Evolutionary conservation across 495 filamentous ascomycete species (phyloP).

Genomic region (Sordaria brevicollis): DNA sequence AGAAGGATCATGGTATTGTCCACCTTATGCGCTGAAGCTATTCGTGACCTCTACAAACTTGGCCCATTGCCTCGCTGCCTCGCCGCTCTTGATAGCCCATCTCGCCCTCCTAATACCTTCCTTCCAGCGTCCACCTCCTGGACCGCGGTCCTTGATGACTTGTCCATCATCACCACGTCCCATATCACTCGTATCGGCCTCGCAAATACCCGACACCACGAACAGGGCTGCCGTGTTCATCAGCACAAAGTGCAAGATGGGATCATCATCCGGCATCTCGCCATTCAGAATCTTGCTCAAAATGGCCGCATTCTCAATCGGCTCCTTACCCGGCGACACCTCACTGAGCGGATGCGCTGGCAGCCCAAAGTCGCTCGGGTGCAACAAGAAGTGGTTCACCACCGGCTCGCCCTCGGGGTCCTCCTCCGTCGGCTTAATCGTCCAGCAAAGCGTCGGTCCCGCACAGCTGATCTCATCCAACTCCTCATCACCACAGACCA

Average conservation of each 20-base stretch:
- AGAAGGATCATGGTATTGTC: no score
- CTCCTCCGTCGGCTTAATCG: slow-evolving; percentile 40
- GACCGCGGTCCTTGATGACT: slow-evolving; percentile 69
- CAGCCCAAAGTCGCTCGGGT: slow-evolving; percentile 78
- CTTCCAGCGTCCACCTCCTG: slow-evolving; percentile 83
- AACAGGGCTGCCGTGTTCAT: slow-evolving; percentile 87
- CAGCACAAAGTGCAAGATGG: slow-evolving; percentile 86
- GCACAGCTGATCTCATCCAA: slow-evolving; percentile 93
- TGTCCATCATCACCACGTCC: slow-evolving; percentile 51
- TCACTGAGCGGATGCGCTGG: slow-evolving; percentile 58
- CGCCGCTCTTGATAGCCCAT: slow-evolving; percentile 74
- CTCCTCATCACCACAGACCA: slow-evolving; percentile 90
- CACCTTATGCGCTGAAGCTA: slow-evolving; percentile 9
- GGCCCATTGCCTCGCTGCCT: slow-evolving; percentile 63
- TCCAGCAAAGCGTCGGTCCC: slow-evolving; percentile 80
- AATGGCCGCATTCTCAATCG: slow-evolving; percentile 78
- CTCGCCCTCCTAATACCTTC: slow-evolving; percentile 76
- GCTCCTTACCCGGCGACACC: slow-evolving; percentile 76
- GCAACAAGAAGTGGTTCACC: slow-evolving; percentile 63
- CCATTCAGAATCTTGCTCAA: slow-evolving; percentile 66
- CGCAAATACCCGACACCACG: slow-evolving; percentile 75
- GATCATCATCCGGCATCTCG: slow-evolving; percentile 60
- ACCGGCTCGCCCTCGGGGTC: slow-evolving; percentile 39
- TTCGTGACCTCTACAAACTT: slow-evolving; percentile 53
- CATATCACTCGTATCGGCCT: slow-evolving; percentile 66